These are phyloP conservation scores for Asterophora parasitica DNA, from an alignment of 768 basidiomycete species.

Conservation along the genomic window DNA sequence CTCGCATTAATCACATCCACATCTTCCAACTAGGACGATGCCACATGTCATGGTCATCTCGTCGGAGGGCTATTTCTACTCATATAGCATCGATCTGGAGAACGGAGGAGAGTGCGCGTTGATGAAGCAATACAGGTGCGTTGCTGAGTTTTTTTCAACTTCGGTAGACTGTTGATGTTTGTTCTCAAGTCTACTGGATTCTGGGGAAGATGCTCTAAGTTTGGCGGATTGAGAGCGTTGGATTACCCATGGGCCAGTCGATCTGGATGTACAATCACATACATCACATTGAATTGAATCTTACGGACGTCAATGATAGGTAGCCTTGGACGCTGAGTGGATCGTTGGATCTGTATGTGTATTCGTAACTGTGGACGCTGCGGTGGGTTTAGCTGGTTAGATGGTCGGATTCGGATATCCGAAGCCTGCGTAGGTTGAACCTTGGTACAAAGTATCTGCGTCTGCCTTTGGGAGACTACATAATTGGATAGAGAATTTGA, in stretches of 20 bases:
- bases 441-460: no score
- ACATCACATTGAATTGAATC: background rate
- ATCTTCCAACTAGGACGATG: conserved; percentile 55
- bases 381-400: no score
- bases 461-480: no score
- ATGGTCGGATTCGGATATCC: no score
- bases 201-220: conserved; percentile 23
- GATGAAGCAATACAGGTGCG: conserved; percentile 87
- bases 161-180: background rate
- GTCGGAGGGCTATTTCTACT: conserved; percentile 92
- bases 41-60: conserved; percentile 98
- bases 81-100: conserved; percentile 94
- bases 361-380: no score
- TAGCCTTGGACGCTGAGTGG: no score
- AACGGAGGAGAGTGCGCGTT: conserved; percentile 92
- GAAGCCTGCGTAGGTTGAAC: no score
- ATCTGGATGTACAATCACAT: conserved; percentile 4
- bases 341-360: no score
- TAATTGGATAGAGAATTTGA: no score
- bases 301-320: no score
- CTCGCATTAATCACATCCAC: no score
- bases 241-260: background rate
- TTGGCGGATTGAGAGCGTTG: conserved; percentile 3
- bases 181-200: conserved; percentile 28
- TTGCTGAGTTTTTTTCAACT: background rate